Evolutionary conservation across 495 filamentous ascomycete genomes (phyloP), one percentile per base, ranked within the genome.

Genomic region (Antarctomyces pellizariae): DNA sequence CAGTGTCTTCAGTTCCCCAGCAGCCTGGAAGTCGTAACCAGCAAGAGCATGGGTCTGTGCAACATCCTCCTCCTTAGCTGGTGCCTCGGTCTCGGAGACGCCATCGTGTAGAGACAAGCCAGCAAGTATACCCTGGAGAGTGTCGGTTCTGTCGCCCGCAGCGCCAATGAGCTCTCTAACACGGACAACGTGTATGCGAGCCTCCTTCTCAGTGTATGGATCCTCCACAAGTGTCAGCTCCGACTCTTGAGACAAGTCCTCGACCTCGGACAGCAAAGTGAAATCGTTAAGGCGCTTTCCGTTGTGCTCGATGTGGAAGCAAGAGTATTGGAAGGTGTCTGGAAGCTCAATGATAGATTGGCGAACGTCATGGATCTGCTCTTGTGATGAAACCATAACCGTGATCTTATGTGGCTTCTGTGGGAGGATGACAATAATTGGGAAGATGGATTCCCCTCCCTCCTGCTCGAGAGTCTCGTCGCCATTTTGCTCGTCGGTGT

Each of bases 161-260:
- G 82, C 83, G 25, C 89, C 89, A 31, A 99, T 75, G 25, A 99
- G 56, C 37, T 99, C 89, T 35, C 89, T 58, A 28, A 91, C 67
- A 26, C 89, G 62, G 23, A 95, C 64, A 26, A 93, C 52, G 49
- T 99, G 89, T 58, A 95, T 71, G 34, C 89, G 71, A 26, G 89
- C 84, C 49, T 95, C 86, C 57, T 91, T 95, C 54, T 95, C 89
- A 13, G 79, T 99, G 48, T 99, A 99, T 10, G 89, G 77, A 42
- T 99, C 89, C 50, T 93, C 79, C 22, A 93, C 68, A 33, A 99
- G 53, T 18, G 58, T 62, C 20, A 95, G 56, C 44, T 77, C 70
- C 7, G 80, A 71, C 29, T 73, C 70, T 5, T 68, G 51, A 19
- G 59, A 62, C 16, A 95, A 59, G 22, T 59, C 82, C n/a, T 67